A percentile compares a stretch with the other conserved stretches of the same genome.
These are phyloP conservation scores for Xylaria telfairii DNA, from an alignment of 495 filamentous ascomycete genomes.

Conservation along the genomic window DNA sequence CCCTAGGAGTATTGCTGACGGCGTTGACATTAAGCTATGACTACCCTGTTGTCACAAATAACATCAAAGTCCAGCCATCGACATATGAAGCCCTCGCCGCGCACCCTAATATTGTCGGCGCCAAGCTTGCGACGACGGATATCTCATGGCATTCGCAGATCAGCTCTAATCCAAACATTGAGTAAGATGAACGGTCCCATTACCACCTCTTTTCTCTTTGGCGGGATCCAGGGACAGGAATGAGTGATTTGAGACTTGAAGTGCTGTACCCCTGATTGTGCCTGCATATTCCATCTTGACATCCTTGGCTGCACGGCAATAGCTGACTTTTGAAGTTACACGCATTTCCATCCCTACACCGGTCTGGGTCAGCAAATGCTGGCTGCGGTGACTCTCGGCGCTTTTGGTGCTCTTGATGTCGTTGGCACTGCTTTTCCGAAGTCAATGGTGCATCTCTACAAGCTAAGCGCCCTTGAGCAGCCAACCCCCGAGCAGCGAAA, in stretches of 20 bases:
- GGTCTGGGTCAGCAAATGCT: conserved; percentile 19
- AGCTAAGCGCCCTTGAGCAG: conserved; percentile 21
- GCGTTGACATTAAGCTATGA: conserved; percentile 13
- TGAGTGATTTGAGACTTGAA: background rate
- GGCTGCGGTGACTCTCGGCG: conserved; percentile 20
- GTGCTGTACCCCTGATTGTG: background rate
- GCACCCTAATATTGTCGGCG: conserved; percentile 21
- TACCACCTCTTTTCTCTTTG: background rate
- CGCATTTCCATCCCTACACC: conserved; percentile 20
- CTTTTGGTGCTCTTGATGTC: conserved; percentile 23
- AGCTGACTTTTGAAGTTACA: conserved; percentile 18
- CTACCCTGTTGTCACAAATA: conserved; percentile 21
- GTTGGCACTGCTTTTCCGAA: conserved; percentile 22
- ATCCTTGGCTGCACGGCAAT: background rate
- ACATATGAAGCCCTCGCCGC: conserved; percentile 19
- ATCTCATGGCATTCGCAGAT: conserved; percentile 26
- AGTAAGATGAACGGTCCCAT: conserved; percentile 4
- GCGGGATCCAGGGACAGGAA: too few species aligned
- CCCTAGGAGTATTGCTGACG: background rate
- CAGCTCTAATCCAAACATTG: conserved; percentile 16
- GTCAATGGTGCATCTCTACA: conserved; percentile 19
- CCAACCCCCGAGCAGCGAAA: conserved; percentile 18
- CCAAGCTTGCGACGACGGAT: conserved; percentile 19
- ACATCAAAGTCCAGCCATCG: conserved; percentile 21
- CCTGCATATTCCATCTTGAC: background rate